Conservation (phyloP, 1,284 basidiomycete genomes). For the Cronartium quercuum region DNA sequence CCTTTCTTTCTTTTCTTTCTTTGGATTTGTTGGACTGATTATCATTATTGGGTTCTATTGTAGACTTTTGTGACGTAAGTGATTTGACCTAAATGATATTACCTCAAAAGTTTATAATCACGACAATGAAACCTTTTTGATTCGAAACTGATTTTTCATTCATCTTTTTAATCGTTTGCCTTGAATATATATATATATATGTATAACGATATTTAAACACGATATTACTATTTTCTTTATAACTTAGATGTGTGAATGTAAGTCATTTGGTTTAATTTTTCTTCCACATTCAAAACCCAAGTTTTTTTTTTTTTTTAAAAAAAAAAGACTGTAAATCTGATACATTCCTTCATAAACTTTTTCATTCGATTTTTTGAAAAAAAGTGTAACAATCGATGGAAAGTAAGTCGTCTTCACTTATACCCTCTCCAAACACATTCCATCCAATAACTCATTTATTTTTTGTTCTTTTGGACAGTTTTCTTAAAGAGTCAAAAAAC, state of each 20-base stretch:
- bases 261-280: background rate
- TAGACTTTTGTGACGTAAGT: constrained; percentile 1
- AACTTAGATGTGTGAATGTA: constrained; percentile 5
- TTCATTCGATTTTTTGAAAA: background rate
- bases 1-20: constrained; percentile 8
- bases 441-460: background rate
- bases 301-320: background rate
- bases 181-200: background rate
- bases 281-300: background rate
- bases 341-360: background rate
- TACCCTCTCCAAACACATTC: background rate
- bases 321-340: background rate
- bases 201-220: background rate
- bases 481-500: background rate
- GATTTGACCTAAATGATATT: background rate
- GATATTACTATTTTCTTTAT: background rate
- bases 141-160: background rate
- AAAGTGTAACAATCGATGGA: constrained; percentile 6
- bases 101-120: background rate
- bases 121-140: background rate
- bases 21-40: constrained; percentile 46
- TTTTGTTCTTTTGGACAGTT: background rate
- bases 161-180: background rate
- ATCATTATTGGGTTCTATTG: background rate
- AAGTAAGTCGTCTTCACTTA: background rate